These are phyloP conservation scores for Hyphopichia burtonii DNA, from an alignment of 1,139 yeast species.

Conservation along the genomic window DNA sequence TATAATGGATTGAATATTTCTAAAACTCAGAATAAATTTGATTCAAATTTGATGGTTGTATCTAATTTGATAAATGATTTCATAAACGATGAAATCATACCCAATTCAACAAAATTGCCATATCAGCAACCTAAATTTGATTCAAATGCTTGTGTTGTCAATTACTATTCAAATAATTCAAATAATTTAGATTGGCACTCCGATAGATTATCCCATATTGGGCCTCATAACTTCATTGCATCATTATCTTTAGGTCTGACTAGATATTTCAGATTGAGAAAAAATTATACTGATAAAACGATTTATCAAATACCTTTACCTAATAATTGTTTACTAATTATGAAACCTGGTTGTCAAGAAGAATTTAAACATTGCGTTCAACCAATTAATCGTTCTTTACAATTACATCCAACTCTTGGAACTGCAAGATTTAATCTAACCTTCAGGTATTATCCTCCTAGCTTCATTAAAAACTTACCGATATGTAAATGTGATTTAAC, in stretches of 20 bases:
- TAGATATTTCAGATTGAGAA: slow-evolving; percentile 58
- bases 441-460: slow-evolving; percentile 50
- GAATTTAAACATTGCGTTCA: slow-evolving; percentile 56
- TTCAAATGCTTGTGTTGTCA: slow-evolving; percentile 55
- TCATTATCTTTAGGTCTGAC: slow-evolving; percentile 68
- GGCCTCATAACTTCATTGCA: slow-evolving; percentile 67
- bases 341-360: slow-evolving; percentile 81
- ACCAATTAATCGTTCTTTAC: slow-evolving; percentile 25
- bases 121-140: slow-evolving; percentile 31
- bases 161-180: slow-evolving; percentile 48
- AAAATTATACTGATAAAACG: slow-evolving; percentile 21
- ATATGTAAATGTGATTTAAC: slow-evolving; percentile 46
- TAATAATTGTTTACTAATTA: slow-evolving; percentile 62
- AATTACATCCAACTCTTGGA: slow-evolving; percentile 50
- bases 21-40: slow-evolving; percentile 19
- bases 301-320: slow-evolving; percentile 57
- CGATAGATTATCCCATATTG: slow-evolving; percentile 66
- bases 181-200: slow-evolving; percentile 71
- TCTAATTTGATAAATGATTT: slow-evolving; percentile 40
- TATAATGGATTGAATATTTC: slow-evolving; percentile 36
- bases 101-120: slow-evolving; percentile 22
- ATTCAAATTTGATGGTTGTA: slow-evolving; percentile 37
- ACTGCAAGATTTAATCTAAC: slow-evolving; percentile 59
- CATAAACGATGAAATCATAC: slow-evolving; percentile 36
- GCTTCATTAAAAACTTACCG: slow-evolving; percentile 39